These are phyloP conservation scores for Chloranthus sessilifolius DNA, from an alignment of 164 flowering plant genomes.

Conservation along the genomic window DNA sequence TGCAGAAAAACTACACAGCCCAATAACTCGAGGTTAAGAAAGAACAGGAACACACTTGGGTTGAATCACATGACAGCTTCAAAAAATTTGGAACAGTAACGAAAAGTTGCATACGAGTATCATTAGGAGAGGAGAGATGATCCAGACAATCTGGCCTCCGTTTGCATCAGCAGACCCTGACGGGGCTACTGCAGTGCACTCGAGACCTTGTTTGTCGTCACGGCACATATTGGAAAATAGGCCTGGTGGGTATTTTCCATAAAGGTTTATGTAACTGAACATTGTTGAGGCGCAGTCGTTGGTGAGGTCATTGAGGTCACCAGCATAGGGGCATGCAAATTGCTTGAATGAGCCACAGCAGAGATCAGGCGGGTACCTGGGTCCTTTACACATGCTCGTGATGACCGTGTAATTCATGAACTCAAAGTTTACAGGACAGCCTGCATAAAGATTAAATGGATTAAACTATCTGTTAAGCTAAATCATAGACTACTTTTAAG, in stretches of 20 bases:
- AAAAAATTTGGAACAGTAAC: background rate
- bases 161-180: background rate
- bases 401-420: constrained; percentile 47
- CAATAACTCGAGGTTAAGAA: no score
- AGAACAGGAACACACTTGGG: no score
- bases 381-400: constrained; percentile 59
- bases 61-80: no score
- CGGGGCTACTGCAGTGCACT: constrained; percentile 19
- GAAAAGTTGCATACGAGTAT: background rate
- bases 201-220: constrained; percentile 29
- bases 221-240: constrained; percentile 33
- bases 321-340: constrained; percentile 37
- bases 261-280: constrained; percentile 42
- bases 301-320: constrained; percentile 26
- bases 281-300: constrained; percentile 41
- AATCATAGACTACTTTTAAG: no score
- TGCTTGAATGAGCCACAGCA: constrained; percentile 41
- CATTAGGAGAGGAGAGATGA: background rate
- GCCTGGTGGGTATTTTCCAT: constrained; percentile 42
- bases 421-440: constrained; percentile 39
- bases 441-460: constrained; percentile 27
- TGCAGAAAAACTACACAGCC: no score
- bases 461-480: no score
- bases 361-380: constrained; percentile 26
- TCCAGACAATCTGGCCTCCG: constrained; percentile 4